Evolutionary conservation across 2,329 filamentous ascomycete species (phyloP).

Genomic region (Xylariaceae sp.): DNA sequence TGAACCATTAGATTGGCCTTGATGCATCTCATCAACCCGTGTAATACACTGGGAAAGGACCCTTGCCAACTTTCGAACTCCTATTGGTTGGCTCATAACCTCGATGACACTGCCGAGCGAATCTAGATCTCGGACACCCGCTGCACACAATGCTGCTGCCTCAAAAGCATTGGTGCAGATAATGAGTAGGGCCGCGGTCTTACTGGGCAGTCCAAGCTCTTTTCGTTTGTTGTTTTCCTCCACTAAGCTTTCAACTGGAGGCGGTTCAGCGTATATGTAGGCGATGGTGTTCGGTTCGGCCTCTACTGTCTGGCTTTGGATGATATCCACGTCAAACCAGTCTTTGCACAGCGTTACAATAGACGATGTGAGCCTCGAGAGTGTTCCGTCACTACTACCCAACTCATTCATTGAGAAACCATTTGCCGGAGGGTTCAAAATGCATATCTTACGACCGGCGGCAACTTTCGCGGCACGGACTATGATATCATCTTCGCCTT

Average conservation of each 20-base stretch:
- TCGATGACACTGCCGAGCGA: slow-evolving; percentile 17
- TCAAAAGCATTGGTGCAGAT: slow-evolving; percentile 21
- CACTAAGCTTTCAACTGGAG: slow-evolving; percentile 15
- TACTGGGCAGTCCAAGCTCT: slow-evolving; percentile 5
- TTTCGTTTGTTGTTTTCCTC: slow-evolving; percentile 9
- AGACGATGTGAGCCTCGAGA: slow-evolving; percentile 2
- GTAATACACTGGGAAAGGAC: slow-evolving; percentile 14
- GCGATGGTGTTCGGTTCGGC: slow-evolving; percentile 10
- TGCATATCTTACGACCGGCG: slow-evolving; percentile 10
- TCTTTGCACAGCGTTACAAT: slow-evolving; percentile 11
- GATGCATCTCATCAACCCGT: slow-evolving; percentile 6
- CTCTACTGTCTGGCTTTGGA: slow-evolving; percentile 6
- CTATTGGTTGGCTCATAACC: slow-evolving; percentile 19
- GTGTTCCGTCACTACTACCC: too few species aligned
- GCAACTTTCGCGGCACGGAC: slow-evolving; percentile 27
- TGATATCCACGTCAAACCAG: slow-evolving; percentile 16
- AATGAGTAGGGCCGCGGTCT: slow-evolving; percentile 15
- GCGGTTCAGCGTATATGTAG: slow-evolving; percentile 19
- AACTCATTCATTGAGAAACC: too few species aligned
- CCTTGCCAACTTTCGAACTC: slow-evolving; percentile 17
- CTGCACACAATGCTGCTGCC: slow-evolving; percentile 16
- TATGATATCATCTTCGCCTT: background rate
- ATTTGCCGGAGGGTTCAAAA: slow-evolving; percentile 6
- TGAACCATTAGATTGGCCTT: too few species aligned
- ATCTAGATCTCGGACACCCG: slow-evolving; percentile 13